Evolutionary conservation across 2,329 filamentous ascomycete genomes (phyloP).

Genomic region (Colletotrichum sp.): DNA sequence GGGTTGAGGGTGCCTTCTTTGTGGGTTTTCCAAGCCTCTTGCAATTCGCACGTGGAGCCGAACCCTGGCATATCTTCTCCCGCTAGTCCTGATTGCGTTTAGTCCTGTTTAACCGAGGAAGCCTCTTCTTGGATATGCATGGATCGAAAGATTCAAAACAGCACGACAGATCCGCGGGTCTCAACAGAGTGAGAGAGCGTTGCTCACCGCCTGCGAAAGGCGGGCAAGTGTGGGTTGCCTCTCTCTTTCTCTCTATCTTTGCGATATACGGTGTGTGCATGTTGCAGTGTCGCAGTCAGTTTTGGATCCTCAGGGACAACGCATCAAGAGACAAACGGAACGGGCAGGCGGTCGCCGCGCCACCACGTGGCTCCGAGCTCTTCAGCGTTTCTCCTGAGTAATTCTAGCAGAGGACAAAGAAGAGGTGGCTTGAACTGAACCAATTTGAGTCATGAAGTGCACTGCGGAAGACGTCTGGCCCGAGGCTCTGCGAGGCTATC

Average conservation of each 20-base stretch:
- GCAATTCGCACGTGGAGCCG: conserved; percentile 5
- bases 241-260: background rate
- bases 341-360: background rate
- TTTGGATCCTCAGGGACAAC: background rate
- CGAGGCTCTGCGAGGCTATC: background rate
- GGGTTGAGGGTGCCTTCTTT: conserved; percentile 4
- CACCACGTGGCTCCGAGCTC: background rate
- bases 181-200: conserved; percentile 5
- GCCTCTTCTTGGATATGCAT: background rate
- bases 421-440: background rate
- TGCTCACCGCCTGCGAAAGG: conserved; percentile 11
- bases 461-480: background rate
- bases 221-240: background rate
- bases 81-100: background rate
- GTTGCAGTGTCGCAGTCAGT: background rate
- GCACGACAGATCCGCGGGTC: conserved; percentile 6
- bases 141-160: background rate
- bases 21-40: conserved; percentile 5
- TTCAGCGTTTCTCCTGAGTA: background rate
- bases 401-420: background rate
- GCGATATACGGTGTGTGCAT: background rate
- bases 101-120: conserved; percentile 5
- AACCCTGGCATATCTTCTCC: background rate
- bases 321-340: background rate
- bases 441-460: conserved; percentile 6